Evolutionary conservation across 805 yeast species (phyloP).

Genomic region (Yarrowia keelungensis): DNA sequence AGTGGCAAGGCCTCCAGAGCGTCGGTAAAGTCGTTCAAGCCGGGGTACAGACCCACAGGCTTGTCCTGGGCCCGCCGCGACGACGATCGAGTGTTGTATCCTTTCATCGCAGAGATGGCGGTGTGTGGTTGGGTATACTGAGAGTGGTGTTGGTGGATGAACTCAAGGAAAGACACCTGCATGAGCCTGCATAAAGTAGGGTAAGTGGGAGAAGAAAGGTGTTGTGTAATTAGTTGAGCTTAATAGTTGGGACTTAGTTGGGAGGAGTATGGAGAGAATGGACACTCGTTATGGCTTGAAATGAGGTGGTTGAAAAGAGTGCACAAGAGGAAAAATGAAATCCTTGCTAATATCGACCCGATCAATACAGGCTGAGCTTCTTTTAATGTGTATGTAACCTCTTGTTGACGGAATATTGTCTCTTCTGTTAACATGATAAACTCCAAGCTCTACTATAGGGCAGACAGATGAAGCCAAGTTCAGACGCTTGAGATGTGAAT

Average conservation of each 20-base stretch:
- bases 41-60: constrained; percentile 61
- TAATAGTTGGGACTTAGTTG: not conserved
- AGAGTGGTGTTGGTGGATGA: not conserved
- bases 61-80: constrained; percentile 23
- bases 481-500: too few relatives aligned
- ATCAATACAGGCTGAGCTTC: too few relatives aligned
- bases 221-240: not conserved
- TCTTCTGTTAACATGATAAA: too few relatives aligned
- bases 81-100: constrained; percentile 35
- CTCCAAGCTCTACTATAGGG: too few relatives aligned
- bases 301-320: too few relatives aligned
- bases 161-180: not conserved
- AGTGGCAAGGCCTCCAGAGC: constrained; percentile 88
- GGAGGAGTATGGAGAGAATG: too few relatives aligned
- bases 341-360: too few relatives aligned
- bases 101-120: constrained; percentile 1
- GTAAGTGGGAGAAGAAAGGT: not conserved
- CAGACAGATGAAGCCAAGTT: too few relatives aligned
- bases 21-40: constrained; percentile 89
- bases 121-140: not conserved
- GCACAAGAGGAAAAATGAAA: too few relatives aligned
- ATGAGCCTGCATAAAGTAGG: constrained; percentile 22
- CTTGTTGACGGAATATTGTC: too few relatives aligned
- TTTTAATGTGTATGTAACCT: too few relatives aligned
- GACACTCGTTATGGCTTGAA: too few relatives aligned